Percentiles rank a stretch among this genome's conserved stretches.
phyloP scores from a whole-genome alignment of 2,329 filamentous ascomycete species.

The Knufia petricola region DNA sequence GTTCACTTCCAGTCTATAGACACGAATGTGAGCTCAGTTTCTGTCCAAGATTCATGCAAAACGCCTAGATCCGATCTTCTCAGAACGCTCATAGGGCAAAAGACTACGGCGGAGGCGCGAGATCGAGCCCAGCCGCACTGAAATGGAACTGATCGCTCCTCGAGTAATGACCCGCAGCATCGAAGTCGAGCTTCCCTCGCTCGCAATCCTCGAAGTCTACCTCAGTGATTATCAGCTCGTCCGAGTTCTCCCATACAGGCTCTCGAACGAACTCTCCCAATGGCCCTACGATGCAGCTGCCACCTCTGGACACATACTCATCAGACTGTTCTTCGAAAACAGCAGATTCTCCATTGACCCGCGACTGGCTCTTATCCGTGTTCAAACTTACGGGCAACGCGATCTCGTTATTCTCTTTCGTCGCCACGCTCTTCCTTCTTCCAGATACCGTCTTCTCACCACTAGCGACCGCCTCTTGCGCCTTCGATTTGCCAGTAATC shows the following conservation, averaged over 20 bases:
- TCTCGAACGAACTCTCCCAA: constrained; percentile 70
- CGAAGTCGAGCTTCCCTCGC: constrained; percentile 69
- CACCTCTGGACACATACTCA: constrained; percentile 60
- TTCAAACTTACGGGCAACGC: constrained; percentile 29
- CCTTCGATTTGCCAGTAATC: constrained; percentile 35
- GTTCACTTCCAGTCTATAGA: background rate
- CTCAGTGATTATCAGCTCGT: constrained; percentile 58
- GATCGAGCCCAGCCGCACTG: constrained; percentile 50
- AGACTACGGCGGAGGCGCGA: constrained; percentile 47
- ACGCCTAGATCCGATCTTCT: too few species aligned
- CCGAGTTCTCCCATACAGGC: constrained; percentile 70
- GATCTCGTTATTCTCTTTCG: constrained; percentile 37
- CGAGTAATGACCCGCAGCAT: constrained; percentile 78
- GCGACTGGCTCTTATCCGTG: constrained; percentile 12
- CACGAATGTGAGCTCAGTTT: background rate
- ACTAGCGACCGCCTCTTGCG: background rate
- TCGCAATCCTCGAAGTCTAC: constrained; percentile 85
- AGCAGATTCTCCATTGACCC: constrained; percentile 12
- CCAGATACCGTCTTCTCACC: background rate
- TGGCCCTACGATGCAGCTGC: constrained; percentile 72
- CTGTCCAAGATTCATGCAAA: background rate
- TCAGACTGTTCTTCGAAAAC: constrained; percentile 23
- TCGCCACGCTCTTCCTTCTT: constrained; percentile 1
- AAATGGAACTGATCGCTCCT: constrained; percentile 57
- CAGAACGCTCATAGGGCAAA: too few species aligned